Evolutionary conservation across 768 basidiomycete species (phyloP).

Genomic region (Naganishia vishniacii): DNA sequence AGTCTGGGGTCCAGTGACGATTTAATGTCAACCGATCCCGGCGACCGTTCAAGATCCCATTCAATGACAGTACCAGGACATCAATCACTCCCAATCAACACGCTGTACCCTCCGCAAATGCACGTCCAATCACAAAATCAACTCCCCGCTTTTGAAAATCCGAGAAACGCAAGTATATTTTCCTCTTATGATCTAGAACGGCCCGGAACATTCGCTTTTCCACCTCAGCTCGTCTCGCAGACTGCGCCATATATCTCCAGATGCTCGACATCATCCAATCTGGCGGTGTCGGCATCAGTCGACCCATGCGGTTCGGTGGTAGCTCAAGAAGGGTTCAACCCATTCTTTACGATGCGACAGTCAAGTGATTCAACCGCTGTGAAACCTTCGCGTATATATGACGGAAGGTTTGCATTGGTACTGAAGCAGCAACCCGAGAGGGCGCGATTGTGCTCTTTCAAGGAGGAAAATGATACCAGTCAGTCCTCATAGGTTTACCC

Average conservation of each 20-base stretch:
- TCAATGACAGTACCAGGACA: neutral
- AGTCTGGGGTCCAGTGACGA: neutral
- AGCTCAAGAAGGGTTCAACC: neutral
- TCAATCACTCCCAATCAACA: neutral
- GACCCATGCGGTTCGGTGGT: neutral
- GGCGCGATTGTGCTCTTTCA: constrained; percentile 48
- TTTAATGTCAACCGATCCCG: neutral
- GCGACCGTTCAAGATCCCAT: neutral
- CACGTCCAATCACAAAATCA: neutral
- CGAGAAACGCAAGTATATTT: no score
- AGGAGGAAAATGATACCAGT: constrained; percentile 50
- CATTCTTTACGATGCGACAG: neutral
- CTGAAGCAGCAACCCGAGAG: constrained; percentile 45
- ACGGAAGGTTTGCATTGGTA: constrained; percentile 2
- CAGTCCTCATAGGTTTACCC: constrained; percentile 18
- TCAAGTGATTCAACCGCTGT: neutral
- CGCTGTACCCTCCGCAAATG: neutral
- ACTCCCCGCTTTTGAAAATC: no score
- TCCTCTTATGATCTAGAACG: neutral
- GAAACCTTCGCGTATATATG: neutral
- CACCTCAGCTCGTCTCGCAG: neutral
- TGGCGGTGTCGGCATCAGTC: neutral
- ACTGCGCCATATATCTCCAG: neutral
- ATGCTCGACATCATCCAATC: neutral
- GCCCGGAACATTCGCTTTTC: neutral